Evolutionary conservation across 768 basidiomycete species (phyloP).

Genomic region (Hypholoma sublateritium): DNA sequence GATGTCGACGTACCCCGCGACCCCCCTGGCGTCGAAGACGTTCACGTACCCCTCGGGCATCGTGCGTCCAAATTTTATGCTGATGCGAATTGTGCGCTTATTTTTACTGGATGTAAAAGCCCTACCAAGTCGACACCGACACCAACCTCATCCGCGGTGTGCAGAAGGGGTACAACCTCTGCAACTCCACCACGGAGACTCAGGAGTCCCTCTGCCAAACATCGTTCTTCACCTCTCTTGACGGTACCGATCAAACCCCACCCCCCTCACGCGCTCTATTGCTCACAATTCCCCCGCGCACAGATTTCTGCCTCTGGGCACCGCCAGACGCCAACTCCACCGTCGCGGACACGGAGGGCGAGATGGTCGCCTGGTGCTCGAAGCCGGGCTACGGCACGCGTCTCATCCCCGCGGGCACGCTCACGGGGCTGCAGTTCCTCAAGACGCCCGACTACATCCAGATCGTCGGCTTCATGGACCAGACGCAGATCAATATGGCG

Average conservation of each 20-base stretch:
- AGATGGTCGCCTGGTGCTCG: conserved; percentile 79
- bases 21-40: conserved; percentile 44
- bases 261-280: neutral
- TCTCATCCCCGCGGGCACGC: conserved; percentile 62
- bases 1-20: conserved; percentile 32
- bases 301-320: conserved; percentile 76
- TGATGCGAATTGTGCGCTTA: neutral
- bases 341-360: conserved; percentile 70
- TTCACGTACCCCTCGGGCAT: conserved; percentile 20
- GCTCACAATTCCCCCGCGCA: neutral
- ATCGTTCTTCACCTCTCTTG: conserved; percentile 52
- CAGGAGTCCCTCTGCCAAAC: conserved; percentile 65
- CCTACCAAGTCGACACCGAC: conserved; percentile 34
- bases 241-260: conserved; percentile 26
- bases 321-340: conserved; percentile 47
- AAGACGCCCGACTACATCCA: conserved; percentile 58
- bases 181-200: conserved; percentile 68
- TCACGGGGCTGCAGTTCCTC: conserved; percentile 67
- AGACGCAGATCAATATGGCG: conserved; percentile 55
- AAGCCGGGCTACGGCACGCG: conserved; percentile 71
- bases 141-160: conserved; percentile 29
- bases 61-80: conserved; percentile 21
- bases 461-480: conserved; percentile 63
- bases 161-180: conserved; percentile 66
- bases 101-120: neutral